Conservation (phyloP, 2,329 filamentous ascomycete species). For the Ophiostoma australiae region DNA sequence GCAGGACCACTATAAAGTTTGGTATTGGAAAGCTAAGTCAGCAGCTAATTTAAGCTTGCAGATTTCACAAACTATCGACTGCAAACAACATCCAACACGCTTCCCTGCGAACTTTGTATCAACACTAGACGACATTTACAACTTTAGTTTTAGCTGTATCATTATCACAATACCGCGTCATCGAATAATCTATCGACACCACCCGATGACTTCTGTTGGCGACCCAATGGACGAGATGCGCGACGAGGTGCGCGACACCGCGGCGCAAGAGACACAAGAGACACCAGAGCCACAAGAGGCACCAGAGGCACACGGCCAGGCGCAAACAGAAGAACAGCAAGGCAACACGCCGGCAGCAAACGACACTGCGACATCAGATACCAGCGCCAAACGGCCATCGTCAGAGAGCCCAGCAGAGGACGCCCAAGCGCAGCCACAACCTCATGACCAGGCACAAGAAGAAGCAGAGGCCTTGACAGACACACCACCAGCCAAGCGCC, state of each 20-base stretch:
- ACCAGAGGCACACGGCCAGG: neutral
- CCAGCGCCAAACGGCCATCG: neutral
- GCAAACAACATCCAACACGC: neutral
- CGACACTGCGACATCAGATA: neutral
- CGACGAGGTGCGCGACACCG: neutral
- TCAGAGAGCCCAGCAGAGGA: neutral
- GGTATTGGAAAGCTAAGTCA: neutral
- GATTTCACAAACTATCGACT: neutral
- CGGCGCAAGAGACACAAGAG: neutral
- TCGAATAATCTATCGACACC: neutral
- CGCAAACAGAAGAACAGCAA: neutral
- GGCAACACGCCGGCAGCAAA: too few relatives aligned
- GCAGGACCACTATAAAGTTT: neutral
- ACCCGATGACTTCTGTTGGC: neutral
- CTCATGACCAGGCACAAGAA: neutral
- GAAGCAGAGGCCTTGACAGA: slow-evolving; percentile 20
- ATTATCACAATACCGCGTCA: too few relatives aligned
- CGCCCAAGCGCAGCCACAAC: too few relatives aligned
- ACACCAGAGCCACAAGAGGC: neutral
- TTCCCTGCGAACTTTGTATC: neutral
- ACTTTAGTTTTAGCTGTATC: too few relatives aligned
- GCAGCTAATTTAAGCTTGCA: slow-evolving; percentile 6
- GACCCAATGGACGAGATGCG: neutral
- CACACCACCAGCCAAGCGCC: slow-evolving; percentile 24
- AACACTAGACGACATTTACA: neutral